phyloP scores from a whole-genome alignment of 257 asterid genomes.

The Primulina huaijiensis region DNA sequence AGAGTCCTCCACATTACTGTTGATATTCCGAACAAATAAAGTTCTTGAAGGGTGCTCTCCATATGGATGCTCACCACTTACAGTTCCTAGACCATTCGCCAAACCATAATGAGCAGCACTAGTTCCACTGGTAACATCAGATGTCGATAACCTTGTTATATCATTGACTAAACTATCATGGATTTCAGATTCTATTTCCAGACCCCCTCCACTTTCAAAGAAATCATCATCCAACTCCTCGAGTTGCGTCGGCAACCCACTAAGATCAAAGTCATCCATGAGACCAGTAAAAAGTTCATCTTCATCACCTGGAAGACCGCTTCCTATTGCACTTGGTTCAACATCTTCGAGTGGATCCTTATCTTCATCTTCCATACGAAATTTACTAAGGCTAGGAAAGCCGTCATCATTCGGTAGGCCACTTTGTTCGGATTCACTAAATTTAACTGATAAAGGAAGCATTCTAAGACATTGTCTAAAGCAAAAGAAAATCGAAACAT shows the following conservation, averaged over 20 bases:
- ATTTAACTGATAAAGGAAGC: slow-evolving; percentile 50
- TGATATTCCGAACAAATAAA: slow-evolving; percentile 65
- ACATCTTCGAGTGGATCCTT: slow-evolving; percentile 56
- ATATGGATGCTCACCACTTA: slow-evolving; percentile 63
- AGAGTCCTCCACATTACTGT: slow-evolving; percentile 70
- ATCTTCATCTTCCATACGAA: slow-evolving; percentile 33
- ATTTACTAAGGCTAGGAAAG: slow-evolving; percentile 46
- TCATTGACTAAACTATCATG: slow-evolving; percentile 53
- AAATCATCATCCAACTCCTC: slow-evolving; percentile 96
- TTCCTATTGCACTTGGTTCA: slow-evolving; percentile 42
- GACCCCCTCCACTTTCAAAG: slow-evolving; percentile 92
- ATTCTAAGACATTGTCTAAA: slow-evolving; percentile 18
- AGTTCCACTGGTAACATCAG: slow-evolving; percentile 66
- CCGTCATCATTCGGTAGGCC: slow-evolving; percentile 49
- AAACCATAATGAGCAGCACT: slow-evolving; percentile 45
- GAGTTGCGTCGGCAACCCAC: slow-evolving; percentile 80
- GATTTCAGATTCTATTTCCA: slow-evolving; percentile 69
- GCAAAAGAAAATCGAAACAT: neutral
- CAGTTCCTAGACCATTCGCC: slow-evolving; percentile 53
- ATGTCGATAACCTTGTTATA: slow-evolving; percentile 48
- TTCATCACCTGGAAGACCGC: slow-evolving; percentile 88
- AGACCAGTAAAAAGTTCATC: slow-evolving; percentile 89
- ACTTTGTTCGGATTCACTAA: slow-evolving; percentile 39
- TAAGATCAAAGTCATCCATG: slow-evolving; percentile 85
- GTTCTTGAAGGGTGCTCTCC: slow-evolving; percentile 88